Evolutionary conservation across 2,329 filamentous ascomycete species (phyloP), one percentile per base, ranked within the genome.

Genomic region (Stemphylium beticola): DNA sequence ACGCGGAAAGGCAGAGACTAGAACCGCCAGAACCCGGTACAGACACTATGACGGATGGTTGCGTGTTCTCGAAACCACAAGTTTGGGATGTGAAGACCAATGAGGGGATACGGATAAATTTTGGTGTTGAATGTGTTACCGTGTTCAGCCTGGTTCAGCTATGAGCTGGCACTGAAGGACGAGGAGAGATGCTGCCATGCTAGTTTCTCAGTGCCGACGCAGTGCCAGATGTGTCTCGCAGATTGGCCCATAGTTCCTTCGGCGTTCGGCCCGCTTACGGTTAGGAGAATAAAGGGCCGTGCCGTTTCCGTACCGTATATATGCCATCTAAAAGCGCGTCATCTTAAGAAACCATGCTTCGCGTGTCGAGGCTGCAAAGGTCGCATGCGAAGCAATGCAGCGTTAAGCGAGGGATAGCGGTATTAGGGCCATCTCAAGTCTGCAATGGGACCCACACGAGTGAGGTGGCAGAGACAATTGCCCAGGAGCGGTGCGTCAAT

Each of bases 151-250:
- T 70, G 68, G 60, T 53, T 52, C 53, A 50, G 53, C 58, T 61
- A 67, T 74, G 71, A 68, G 71, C 60, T 73, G 70, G 65, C 69
- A 68, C 53, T 63, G 58, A 57, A 55, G 62, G 61, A 64, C 62
- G 53, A 65, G 52, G 58, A 61, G 53, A 61, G 52, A 58, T 44
- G 55, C 53, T 59, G 56, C 60, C 65, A 64, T 64, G 63, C 67
- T 67, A 66, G 55, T 51, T 59, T 55, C 57, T 65, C 60, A 55
- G 52, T 58, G 62, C 66, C 61, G 63, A 62, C 55, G 61, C 51
- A 58, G 55, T 58, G 65, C 64, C 61, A 67, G 57, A 66, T 69
- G 66, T 66, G 63, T 66, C 57, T 61, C 60, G 57, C 65, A 67
- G 58, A 61, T 65, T 71, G 60, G 64, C 49, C 59, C 58, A 59